Evolutionary conservation across 768 basidiomycete genomes (phyloP).

Genomic region (Tylopilus rubrobrunneus): DNA sequence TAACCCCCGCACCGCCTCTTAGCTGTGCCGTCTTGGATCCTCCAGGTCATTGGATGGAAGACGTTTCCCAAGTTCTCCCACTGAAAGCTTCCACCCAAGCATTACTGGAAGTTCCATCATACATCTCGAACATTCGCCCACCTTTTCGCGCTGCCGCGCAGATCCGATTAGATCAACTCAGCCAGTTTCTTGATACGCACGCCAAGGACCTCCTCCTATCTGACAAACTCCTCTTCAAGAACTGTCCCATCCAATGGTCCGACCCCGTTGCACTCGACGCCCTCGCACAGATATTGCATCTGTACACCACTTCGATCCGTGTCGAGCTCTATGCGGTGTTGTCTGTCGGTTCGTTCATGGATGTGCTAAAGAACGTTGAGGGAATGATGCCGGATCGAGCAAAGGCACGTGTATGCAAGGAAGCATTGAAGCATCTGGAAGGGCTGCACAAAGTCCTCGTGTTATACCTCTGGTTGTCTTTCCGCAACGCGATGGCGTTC

Average conservation of each 20-base stretch:
- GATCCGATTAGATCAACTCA: slow-evolving; percentile 26
- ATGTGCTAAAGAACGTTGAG: slow-evolving; percentile 21
- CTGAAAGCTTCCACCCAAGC: slow-evolving; percentile 35
- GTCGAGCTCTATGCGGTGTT: slow-evolving; percentile 23
- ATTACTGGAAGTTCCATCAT: slow-evolving; percentile 46
- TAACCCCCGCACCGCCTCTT: slow-evolving; percentile 47
- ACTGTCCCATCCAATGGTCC: slow-evolving; percentile 25
- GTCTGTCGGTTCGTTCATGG: slow-evolving; percentile 20
- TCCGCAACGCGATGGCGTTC: slow-evolving; percentile 67
- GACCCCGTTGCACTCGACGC: slow-evolving; percentile 21
- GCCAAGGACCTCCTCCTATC: slow-evolving; percentile 36
- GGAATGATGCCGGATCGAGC: slow-evolving; percentile 17
- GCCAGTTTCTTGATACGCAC: slow-evolving; percentile 42
- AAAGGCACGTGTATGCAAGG: slow-evolving; percentile 5
- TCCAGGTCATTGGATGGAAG: slow-evolving; percentile 20
- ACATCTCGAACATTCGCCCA: slow-evolving; percentile 43
- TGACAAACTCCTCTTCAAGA: slow-evolving; percentile 44
- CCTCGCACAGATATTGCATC: slow-evolving; percentile 15
- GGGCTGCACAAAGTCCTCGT: slow-evolving; percentile 71
- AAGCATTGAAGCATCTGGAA: slow-evolving; percentile 48
- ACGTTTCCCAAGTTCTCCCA: slow-evolving; percentile 42
- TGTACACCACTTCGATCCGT: slow-evolving; percentile 34
- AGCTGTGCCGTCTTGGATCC: slow-evolving; percentile 46
- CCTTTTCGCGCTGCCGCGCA: slow-evolving; percentile 38
- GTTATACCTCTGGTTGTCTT: slow-evolving; percentile 81